Evolutionary conservation across 2,329 filamentous ascomycete species (phyloP).

Genomic region (Epichloe glyceriae): DNA sequence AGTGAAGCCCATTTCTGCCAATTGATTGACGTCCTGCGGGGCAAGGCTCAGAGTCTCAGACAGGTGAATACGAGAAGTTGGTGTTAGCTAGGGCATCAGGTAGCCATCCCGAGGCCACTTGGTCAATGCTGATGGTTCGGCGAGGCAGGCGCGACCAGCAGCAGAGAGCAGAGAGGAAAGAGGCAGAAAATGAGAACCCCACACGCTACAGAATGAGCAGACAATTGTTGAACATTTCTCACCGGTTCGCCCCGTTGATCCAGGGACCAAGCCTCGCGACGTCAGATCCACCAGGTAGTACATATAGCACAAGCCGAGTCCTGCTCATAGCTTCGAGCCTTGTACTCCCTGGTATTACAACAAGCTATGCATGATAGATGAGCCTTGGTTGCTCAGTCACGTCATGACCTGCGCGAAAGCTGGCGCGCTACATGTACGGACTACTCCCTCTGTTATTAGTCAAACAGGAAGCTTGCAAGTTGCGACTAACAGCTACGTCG

Average conservation of each 20-base stretch:
- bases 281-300: not conserved
- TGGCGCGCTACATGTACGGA: not conserved
- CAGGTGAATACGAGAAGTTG: constrained; percentile 4
- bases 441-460: not conserved
- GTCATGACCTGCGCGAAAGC: not conserved
- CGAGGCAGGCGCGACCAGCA: constrained; percentile 1
- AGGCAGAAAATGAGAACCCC: not conserved
- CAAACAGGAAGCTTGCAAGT: too few species aligned
- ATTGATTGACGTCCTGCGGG: not conserved
- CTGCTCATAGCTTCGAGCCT: not conserved
- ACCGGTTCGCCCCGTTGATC: not conserved
- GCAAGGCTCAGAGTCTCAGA: not conserved
- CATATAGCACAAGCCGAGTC: not conserved
- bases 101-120: not conserved
- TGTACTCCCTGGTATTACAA: not conserved
- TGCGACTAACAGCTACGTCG: not conserved
- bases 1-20: not conserved
- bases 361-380: not conserved
- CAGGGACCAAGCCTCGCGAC: not conserved
- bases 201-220: not conserved
- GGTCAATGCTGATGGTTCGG: not conserved
- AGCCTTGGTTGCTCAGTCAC: too few species aligned
- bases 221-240: not conserved
- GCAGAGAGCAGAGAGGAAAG: not conserved
- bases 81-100: not conserved